Evolutionary conservation across 345 rosid genomes (phyloP), one percentile per base, ranked within the genome.

Genomic region (Diplotaxis tenuifolia): DNA sequence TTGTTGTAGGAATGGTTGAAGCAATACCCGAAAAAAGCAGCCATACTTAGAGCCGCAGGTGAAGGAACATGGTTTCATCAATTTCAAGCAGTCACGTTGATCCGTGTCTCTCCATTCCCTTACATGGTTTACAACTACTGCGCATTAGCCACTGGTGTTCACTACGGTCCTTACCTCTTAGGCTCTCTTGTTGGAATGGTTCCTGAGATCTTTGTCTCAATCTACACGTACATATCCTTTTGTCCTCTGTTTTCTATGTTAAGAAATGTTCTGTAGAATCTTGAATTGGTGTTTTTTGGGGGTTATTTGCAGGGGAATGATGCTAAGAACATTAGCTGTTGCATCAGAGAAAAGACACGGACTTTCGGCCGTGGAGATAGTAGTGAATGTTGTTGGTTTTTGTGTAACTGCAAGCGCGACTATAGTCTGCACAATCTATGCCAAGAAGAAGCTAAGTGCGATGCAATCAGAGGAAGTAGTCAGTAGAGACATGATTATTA

Each of bases 61-160:
- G 96, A 86, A 77, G 98, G 99, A 84, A 85, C 83, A 56, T 90
- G 98, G 93, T 86, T 95, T 83, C 89, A 92, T 83, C 98, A 95
- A 83, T 90, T 90, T 79, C 89, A 84, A 79, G 84, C 96, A 11
- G 99, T 95, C 27, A 73, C 87, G 10, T 78, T 95, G n/a, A 95
- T 95, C 82, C 86, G 99, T 80, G 90, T 92, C 50, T 95, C 99
- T 65, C 99, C 99, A 74, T 92, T 95, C 83, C 99, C 99, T 22
- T 95, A 92, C 74, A 86, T 90, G 67, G 65, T 92, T 23, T 95
- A 92, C 79, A 95, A 95, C 61, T 95, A 92, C 80, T 95, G 97
- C 72, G 97, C 98, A 36, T 92, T 92, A 58, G 98, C 98, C 1
- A 87, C 99, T 0, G 76, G 84, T 63, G 97, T 95, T 57, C 90